phyloP scores from a whole-genome alignment of 306 rosid species.

The Sphenostylis stenocarpa region DNA sequence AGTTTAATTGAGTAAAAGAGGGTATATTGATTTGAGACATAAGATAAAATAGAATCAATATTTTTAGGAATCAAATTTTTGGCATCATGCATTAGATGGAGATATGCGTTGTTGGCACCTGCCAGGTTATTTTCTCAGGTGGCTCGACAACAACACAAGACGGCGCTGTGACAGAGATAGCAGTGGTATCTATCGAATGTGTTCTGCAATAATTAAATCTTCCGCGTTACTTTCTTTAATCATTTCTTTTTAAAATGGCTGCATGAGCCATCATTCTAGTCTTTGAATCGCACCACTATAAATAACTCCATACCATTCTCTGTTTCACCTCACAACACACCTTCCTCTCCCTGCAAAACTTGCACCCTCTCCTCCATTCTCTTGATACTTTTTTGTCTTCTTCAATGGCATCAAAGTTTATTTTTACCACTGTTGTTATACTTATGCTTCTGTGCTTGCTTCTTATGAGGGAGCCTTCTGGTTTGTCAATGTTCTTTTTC shows the following conservation, averaged over 20 bases:
- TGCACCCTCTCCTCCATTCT: not conserved
- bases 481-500: conserved; percentile 29
- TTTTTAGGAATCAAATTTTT: not conserved
- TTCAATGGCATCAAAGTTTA: conserved; percentile 51
- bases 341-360: not conserved
- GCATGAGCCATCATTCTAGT: conserved; percentile 53
- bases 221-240: conserved; percentile 29
- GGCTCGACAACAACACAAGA: conserved; percentile 44
- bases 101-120: not conserved
- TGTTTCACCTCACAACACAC: not conserved
- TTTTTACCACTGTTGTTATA: conserved; percentile 12
- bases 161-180: conserved; percentile 53
- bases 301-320: conserved; percentile 22
- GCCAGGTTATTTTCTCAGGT: conserved; percentile 42
- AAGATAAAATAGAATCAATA: not conserved
- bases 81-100: not conserved
- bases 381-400: not conserved
- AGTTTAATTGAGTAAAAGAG: not conserved
- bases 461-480: conserved; percentile 41
- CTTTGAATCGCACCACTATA: conserved; percentile 42
- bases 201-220: conserved; percentile 18
- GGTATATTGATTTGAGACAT: not conserved
- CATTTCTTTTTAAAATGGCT: conserved; percentile 61
- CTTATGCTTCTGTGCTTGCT: conserved; percentile 48
- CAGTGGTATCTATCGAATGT: not conserved